phyloP scores from a whole-genome alignment of 176 grass and related monocot species.

The Phragmites australis region DNA sequence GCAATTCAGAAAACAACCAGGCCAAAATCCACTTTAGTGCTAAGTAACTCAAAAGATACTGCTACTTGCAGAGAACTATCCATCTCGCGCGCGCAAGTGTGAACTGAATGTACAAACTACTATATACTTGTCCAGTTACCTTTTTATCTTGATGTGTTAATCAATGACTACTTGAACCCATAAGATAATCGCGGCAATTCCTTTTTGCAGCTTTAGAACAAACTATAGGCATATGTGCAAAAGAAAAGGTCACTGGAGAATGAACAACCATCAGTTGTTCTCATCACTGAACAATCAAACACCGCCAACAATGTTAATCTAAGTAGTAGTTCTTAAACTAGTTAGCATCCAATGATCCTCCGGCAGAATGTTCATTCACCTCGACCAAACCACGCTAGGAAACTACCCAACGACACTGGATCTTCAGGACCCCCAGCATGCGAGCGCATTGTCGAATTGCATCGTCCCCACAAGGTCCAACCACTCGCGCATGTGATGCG shows the following conservation, averaged over 20 bases:
- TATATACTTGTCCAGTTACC: background rate
- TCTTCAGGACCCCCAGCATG: background rate
- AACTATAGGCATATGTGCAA: background rate
- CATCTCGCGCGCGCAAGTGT: conserved; percentile 14
- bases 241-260: background rate
- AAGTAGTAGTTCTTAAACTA: background rate
- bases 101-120: conserved; percentile 1
- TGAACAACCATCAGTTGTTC: background rate
- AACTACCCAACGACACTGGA: conserved; percentile 27
- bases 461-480: background rate
- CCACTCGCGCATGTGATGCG: conserved; percentile 6
- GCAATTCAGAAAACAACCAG: background rate
- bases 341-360: background rate
- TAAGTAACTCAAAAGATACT: background rate
- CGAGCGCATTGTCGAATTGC: background rate
- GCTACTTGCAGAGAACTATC: background rate
- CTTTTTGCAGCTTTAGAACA: background rate
- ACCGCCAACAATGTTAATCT: background rate
- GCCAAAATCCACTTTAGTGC: background rate
- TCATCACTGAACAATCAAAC: background rate
- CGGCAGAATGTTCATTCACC: conserved; percentile 26
- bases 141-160: background rate
- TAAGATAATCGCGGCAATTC: background rate
- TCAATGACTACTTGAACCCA: conserved; percentile 19
- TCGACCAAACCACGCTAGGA: background rate